phyloP scores from a whole-genome alignment of 2,329 filamentous ascomycete genomes.

The Sclerotinia borealis region DNA sequence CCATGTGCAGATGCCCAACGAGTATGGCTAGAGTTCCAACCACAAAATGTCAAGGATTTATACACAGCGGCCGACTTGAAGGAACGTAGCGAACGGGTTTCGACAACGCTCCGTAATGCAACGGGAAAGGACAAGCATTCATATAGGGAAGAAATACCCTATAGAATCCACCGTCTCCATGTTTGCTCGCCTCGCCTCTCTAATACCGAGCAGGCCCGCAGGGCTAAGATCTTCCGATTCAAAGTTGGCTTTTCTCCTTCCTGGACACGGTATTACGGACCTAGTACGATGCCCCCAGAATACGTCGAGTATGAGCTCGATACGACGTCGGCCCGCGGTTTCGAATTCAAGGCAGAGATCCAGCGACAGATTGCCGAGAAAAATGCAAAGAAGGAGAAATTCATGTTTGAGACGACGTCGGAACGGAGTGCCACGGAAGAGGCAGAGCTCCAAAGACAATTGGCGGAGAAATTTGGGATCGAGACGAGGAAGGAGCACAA shows the following conservation, averaged over 20 bases:
- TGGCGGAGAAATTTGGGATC: not conserved
- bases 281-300: too few species aligned
- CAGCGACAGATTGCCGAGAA: not conserved
- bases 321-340: not conserved
- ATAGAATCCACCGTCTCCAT: not conserved
- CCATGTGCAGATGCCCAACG: not conserved
- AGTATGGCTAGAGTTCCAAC: not conserved
- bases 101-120: too few species aligned
- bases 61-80: fast-evolving
- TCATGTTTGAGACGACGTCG: not conserved
- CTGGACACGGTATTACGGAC: too few species aligned
- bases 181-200: too few species aligned
- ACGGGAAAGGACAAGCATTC: too few species aligned
- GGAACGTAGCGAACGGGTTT: too few species aligned
- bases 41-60: not conserved
- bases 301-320: not conserved
- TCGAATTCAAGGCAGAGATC: not conserved
- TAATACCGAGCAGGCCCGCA: fast-evolving
- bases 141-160: too few species aligned
- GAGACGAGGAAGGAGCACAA: too few species aligned
- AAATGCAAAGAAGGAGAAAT: not conserved
- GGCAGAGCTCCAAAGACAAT: not conserved
- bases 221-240: not conserved
- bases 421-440: not conserved
- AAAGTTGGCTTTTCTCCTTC: not conserved